phyloP scores from a whole-genome alignment of 768 basidiomycete species.

The Phylloporus sp. region DNA sequence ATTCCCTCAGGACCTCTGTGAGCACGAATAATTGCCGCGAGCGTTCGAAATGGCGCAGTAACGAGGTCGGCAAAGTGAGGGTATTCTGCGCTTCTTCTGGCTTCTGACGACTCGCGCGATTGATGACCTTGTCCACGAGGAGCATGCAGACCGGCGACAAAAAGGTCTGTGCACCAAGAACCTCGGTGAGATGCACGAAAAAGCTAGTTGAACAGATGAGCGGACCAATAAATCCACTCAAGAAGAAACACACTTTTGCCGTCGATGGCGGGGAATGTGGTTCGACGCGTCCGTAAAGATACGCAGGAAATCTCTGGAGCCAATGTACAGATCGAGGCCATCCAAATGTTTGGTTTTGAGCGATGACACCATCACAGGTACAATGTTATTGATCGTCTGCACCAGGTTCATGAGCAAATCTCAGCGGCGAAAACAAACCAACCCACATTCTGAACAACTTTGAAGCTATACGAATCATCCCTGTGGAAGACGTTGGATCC shows the following conservation, averaged over 20 bases:
- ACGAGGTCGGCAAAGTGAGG: constrained; percentile 61
- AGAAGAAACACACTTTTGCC: constrained; percentile 61
- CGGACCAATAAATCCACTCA: background rate
- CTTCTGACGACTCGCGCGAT: constrained; percentile 61
- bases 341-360: constrained; percentile 55
- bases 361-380: constrained; percentile 88
- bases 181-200: constrained; percentile 81
- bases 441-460: constrained; percentile 85
- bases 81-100: constrained; percentile 55
- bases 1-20: constrained; percentile 63
- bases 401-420: background rate
- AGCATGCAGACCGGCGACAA: constrained; percentile 80
- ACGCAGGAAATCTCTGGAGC: constrained; percentile 75
- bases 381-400: constrained; percentile 89
- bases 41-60: constrained; percentile 54
- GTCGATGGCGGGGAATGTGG: constrained; percentile 90
- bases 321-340: constrained; percentile 60
- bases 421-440: background rate
- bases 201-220: constrained; percentile 50
- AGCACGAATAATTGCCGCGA: constrained; percentile 54
- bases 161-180: constrained; percentile 78
- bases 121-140: constrained; percentile 73
- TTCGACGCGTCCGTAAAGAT: constrained; percentile 92
- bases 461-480: constrained; percentile 93
- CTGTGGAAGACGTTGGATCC: constrained; percentile 97